Conservation (phyloP, 768 basidiomycete genomes). For the Roridomyces roridus region DNA sequence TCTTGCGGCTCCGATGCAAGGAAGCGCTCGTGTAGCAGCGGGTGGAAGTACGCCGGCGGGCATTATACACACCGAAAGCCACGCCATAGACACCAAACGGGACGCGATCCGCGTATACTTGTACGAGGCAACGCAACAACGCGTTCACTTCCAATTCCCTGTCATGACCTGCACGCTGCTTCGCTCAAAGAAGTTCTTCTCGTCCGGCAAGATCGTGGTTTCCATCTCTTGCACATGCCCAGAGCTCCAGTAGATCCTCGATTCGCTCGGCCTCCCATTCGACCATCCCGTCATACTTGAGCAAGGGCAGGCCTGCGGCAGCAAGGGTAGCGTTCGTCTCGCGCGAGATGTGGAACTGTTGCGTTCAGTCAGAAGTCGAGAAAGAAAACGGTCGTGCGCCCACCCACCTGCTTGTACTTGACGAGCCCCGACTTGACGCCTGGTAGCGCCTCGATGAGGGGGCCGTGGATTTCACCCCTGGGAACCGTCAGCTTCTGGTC, state of each 20-base stretch:
- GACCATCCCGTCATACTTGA: conserved; percentile 12
- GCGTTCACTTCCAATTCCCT: conserved; percentile 12
- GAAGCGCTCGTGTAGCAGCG: too few species aligned
- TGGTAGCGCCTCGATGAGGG: conserved; percentile 12
- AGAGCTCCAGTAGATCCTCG: conserved; percentile 14
- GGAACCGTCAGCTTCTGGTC: not conserved
- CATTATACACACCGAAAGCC: too few species aligned
- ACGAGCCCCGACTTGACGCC: conserved; percentile 19
- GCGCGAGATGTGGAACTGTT: conserved; percentile 19
- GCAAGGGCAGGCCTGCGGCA: not conserved
- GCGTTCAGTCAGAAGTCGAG: too few species aligned
- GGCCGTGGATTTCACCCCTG: conserved; percentile 9
- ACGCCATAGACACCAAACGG: too few species aligned
- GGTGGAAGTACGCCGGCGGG: too few species aligned
- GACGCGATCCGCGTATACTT: too few species aligned
- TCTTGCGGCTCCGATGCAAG: too few species aligned
- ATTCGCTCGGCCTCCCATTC: conserved; percentile 12
- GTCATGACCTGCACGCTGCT: conserved; percentile 12
- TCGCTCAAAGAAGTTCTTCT: conserved; percentile 21
- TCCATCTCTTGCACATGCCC: conserved; percentile 2
- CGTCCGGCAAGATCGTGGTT: conserved; percentile 13
- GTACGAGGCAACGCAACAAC: too few species aligned
- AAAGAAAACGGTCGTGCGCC: too few species aligned
- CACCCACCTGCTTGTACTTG: conserved; percentile 13
- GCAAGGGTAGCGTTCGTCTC: conserved; percentile 10